Base-by-base conservation (phyloP, 2,329 filamentous ascomycete genomes). In the Purpureocillium takamizusanense region DNA sequence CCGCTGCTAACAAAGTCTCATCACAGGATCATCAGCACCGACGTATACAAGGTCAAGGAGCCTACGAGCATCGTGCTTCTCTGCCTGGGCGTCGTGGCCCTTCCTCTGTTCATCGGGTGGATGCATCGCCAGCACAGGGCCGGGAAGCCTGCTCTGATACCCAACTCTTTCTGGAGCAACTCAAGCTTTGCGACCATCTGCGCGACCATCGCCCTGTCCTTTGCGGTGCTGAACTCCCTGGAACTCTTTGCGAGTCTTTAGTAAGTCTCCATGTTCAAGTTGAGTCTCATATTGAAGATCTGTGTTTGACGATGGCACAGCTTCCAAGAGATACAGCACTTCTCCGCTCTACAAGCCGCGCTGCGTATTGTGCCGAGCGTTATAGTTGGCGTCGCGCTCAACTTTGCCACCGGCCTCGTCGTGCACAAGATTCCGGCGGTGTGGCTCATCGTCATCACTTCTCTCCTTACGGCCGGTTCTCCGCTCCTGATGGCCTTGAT, bases 121-220 rank as follows among this genome's bases (percentile, higher is more conserved):
- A 66, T 76, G 35, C 61, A 63, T 10, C 58, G 60, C 4, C 72
- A 70, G 35, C 67, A 70, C 35, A 58, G 55, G 10, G 48, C 53
- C 0, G 59, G 61, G 9, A 61, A 60, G 3, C 69, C 74, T 11
- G 74, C 75, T 1, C 52, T 82, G 7, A 79, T 82, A 16, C 78
- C 78, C 0, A 81, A 81, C 50, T 69, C 66, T 0, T 55, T 82
- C 0, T 82, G 78, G 78, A 64, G 57, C n/a, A 78, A 76, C 33
- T 51, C 55, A 0, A 55, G 69, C 3, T 82, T 81, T 47, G 68
- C 72, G 0, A 65, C 59, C 18, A 68, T 76, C 15, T 81, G 77
- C 47, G 46, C 69, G 4, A 70, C 63, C 4, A 60, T 75, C 1
- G 51, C 68, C 4, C 43, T 75, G 4, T 61, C 68, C 0, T 67